Conservation (phyloP, 768 basidiomycete genomes). For the Coprinopsis cinerea region DNA sequence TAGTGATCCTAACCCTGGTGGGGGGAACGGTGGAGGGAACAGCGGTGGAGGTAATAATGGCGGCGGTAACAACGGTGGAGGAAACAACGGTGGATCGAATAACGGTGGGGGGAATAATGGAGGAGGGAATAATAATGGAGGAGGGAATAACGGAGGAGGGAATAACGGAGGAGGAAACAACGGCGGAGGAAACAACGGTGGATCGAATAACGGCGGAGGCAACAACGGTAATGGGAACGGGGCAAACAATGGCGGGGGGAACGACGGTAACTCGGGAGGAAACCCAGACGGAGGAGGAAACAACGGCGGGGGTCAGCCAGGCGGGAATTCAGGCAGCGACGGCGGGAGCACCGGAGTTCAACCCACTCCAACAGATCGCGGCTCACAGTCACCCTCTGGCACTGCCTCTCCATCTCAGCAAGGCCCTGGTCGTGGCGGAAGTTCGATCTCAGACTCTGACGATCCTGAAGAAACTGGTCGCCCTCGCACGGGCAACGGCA, state of each 20-base stretch:
- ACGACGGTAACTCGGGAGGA: no score
- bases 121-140: no score
- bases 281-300: not conserved
- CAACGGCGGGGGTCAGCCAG: not conserved
- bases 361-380: no score
- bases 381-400: no score
- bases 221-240: not conserved
- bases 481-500: not conserved
- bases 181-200: not conserved
- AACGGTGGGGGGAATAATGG: not conserved
- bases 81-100: not conserved
- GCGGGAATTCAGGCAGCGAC: not conserved
- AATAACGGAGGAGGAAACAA: not conserved
- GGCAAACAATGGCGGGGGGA: not conserved
- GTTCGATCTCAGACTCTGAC: not conserved
- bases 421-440: not conserved
- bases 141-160: slow-evolving; percentile 3
- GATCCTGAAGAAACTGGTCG: not conserved
- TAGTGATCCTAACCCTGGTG: not conserved
- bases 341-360: not conserved
- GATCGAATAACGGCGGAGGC: not conserved
- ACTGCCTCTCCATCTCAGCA: no score
- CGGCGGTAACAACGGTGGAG: slow-evolving; percentile 1
- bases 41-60: not conserved
- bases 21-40: not conserved